Percentiles rank a stretch among this genome's conserved stretches.
Evolutionary conservation across 2,329 filamentous ascomycete genomes (phyloP).

Genomic region (Epichloe hybrida): DNA sequence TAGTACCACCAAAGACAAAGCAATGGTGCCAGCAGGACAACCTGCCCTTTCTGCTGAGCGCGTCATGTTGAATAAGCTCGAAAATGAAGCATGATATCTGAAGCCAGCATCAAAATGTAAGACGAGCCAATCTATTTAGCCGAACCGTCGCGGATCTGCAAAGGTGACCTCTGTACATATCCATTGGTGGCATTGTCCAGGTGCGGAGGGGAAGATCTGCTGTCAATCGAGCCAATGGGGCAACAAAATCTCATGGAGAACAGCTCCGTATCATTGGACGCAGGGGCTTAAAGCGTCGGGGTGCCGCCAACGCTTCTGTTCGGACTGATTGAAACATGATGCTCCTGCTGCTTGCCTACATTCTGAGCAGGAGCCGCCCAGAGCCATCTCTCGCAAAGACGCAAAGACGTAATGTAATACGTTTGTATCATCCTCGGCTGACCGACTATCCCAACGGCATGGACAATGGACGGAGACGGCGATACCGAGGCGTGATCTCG

Average conservation of each 20-base stretch:
- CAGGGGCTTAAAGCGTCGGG: not conserved
- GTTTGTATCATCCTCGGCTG: not conserved
- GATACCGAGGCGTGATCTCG: conserved; percentile 3
- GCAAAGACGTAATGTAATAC: no score
- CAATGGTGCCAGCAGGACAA: not conserved
- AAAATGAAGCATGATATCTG: no score
- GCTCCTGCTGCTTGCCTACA: not conserved
- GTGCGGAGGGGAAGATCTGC: not conserved
- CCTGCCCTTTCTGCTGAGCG: not conserved
- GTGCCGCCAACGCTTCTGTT: no score
- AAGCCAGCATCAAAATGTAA: no score
- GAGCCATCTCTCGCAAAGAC: no score
- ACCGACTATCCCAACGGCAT: not conserved
- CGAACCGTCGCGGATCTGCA: not conserved
- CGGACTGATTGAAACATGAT: not conserved
- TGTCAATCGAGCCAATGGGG: not conserved
- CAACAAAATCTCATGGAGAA: no score
- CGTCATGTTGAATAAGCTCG: not conserved
- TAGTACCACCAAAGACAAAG: no score
- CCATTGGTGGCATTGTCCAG: not conserved
- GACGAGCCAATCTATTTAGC: no score
- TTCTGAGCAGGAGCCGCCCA: not conserved
- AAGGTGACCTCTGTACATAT: not conserved
- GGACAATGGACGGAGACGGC: conserved; percentile 1
- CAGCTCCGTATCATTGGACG: no score